A percentile compares a stretch with the other conserved stretches of the same genome.
Evolutionary conservation across 495 filamentous ascomycete genomes (phyloP).

Genomic region (Penicillium goetzii): DNA sequence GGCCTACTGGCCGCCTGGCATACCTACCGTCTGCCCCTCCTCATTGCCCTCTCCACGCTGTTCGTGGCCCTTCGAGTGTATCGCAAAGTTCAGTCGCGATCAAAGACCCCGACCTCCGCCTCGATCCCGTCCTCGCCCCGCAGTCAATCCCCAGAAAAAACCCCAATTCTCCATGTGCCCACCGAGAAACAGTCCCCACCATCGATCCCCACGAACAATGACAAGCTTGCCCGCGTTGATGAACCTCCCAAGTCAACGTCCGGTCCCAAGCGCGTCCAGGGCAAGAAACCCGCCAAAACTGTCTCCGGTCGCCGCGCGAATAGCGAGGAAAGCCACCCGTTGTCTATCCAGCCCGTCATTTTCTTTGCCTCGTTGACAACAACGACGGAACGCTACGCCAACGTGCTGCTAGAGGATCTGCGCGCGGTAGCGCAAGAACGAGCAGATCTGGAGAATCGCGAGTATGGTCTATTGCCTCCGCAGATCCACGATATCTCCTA

Average conservation of each 20-base stretch:
- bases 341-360: slow-evolving; percentile 70
- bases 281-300: slow-evolving; percentile 41
- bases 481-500: slow-evolving; percentile 79
- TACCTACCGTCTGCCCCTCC: slow-evolving; percentile 41
- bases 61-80: slow-evolving; percentile 33
- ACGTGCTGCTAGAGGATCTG: slow-evolving; percentile 58
- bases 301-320: slow-evolving; percentile 27
- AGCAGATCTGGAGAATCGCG: slow-evolving; percentile 35
- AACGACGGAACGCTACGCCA: slow-evolving; percentile 72
- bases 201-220: slow-evolving; percentile 12
- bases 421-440: slow-evolving; percentile 37
- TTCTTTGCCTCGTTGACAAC: slow-evolving; percentile 88
- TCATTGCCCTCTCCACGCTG: slow-evolving; percentile 34
- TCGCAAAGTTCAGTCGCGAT: slow-evolving; percentile 30
- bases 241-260: slow-evolving; percentile 21
- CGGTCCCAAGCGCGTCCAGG: slow-evolving; percentile 47
- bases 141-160: slow-evolving; percentile 35
- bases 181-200: slow-evolving; percentile 12
- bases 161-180: slow-evolving; percentile 16
- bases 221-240: slow-evolving; percentile 16
- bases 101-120: slow-evolving; percentile 35
- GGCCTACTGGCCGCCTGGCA: slow-evolving; percentile 47
- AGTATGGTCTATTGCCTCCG: slow-evolving; percentile 55
- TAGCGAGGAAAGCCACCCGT: slow-evolving; percentile 22
- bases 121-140: slow-evolving; percentile 45